These are phyloP conservation scores for Panus rudis DNA, from an alignment of 768 basidiomycete species.

Conservation along the genomic window DNA sequence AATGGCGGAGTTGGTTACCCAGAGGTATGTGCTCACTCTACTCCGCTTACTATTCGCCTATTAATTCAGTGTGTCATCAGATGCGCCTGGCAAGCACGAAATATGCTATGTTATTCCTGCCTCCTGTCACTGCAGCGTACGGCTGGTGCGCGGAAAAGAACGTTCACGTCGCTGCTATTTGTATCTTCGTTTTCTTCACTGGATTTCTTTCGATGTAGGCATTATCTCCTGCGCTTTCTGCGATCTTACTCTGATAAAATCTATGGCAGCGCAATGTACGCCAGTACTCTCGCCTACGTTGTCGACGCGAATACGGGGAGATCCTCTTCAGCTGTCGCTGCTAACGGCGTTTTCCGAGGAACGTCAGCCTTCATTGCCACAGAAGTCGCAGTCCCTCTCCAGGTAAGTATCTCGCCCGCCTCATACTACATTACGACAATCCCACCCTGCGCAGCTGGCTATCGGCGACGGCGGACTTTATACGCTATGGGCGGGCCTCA, in stretches of 20 bases:
- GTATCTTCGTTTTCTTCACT: slow-evolving; percentile 62
- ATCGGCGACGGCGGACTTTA: slow-evolving; percentile 81
- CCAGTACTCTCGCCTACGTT: slow-evolving; percentile 72
- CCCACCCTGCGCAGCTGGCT: slow-evolving; percentile 35
- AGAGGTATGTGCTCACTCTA: slow-evolving; percentile 41
- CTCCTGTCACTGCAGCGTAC: slow-evolving; percentile 57
- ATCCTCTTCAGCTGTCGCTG: slow-evolving; percentile 66
- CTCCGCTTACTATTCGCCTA: background rate
- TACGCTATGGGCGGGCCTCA: slow-evolving; percentile 53
- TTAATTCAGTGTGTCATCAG: slow-evolving; percentile 27
- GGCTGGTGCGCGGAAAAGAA: slow-evolving; percentile 68
- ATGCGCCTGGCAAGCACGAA: slow-evolving; percentile 67
- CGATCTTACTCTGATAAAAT: background rate
- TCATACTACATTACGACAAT: background rate
- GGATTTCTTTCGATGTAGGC: slow-evolving; percentile 74
- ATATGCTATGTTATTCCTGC: slow-evolving; percentile 49
- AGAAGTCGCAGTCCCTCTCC: slow-evolving; percentile 69
- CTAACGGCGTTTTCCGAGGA: slow-evolving; percentile 74
- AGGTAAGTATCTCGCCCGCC: slow-evolving; percentile 31
- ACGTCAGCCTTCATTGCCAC: slow-evolving; percentile 58
- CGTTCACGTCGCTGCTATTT: slow-evolving; percentile 58
- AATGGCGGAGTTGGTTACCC: slow-evolving; percentile 47
- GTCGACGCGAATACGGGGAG: slow-evolving; percentile 83
- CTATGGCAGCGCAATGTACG: slow-evolving; percentile 45
- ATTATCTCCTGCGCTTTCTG: background rate